Conservation (phyloP, 2,329 filamentous ascomycete species). For the Botryotinia calthae region DNA sequence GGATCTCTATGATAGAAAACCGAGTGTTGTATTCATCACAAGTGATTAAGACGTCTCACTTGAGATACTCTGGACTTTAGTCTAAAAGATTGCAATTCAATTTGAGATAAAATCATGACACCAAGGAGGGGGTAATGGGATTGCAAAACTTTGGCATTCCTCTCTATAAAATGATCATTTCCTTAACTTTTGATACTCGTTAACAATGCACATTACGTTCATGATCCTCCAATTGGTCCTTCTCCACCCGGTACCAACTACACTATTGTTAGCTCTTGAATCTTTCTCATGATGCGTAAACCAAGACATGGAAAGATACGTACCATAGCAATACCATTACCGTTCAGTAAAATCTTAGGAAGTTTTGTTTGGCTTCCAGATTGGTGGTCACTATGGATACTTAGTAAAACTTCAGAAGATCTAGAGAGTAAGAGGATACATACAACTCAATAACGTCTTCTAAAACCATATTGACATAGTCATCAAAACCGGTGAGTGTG, state of each 20-base stretch:
- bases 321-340: constrained; percentile 99
- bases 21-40: neutral
- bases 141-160: neutral
- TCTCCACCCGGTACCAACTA: constrained; percentile 78
- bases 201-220: constrained; percentile 12
- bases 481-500: constrained; percentile 91
- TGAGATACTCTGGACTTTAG: neutral
- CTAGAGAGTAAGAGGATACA: constrained; percentile 35
- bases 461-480: constrained; percentile 99
- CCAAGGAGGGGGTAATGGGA: neutral
- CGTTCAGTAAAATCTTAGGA: constrained; percentile 91
- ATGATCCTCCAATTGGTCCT: constrained; percentile 49
- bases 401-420: neutral
- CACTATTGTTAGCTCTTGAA: constrained; percentile 15
- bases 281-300: neutral
- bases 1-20: neutral
- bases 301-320: neutral
- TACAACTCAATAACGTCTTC: constrained; percentile 98
- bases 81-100: neutral
- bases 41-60: neutral
- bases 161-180: neutral
- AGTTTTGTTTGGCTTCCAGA: constrained; percentile 83
- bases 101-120: neutral
- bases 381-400: constrained; percentile 73
- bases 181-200: constrained; percentile 6